Base-by-base conservation (phyloP, 2,329 filamentous ascomycete species). In the Microdochium bolleyi region DNA sequence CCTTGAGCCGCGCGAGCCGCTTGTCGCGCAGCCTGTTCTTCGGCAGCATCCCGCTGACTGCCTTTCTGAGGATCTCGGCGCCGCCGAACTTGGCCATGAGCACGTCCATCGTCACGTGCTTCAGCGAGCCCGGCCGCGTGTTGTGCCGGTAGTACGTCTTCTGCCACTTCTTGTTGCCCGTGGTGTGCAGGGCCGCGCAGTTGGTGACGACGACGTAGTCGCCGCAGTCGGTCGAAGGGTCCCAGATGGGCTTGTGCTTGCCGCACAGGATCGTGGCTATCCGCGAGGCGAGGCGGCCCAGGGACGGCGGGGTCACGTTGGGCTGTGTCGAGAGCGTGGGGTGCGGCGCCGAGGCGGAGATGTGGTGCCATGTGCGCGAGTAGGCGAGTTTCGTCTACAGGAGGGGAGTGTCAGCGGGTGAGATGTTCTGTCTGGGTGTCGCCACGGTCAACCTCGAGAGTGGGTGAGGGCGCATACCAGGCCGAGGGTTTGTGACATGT, bases 191-290 rank as follows among this genome's bases (percentile, higher is more conserved):
- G 49, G 92, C 85, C 41, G 87, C 82, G 76, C 94, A 97, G 69
- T 91, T 86, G 37, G 89, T 89, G 51, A 94, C 92, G 1, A 99
- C 92, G 13, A 99, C 92, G 71, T 99, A 99, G 82, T 99, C 94
- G 62, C 94, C 94, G 79, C 94, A 97, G 78, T 99, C 94, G 56
- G 92, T 96, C 22, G 91, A 96, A 1, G 94, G 94, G 73, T 97
- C 89, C 75, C 85, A 99, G 70, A 94, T 96, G 22, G 94, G 94
- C 75, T 99, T 99, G 80, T 99, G 88, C 79, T 99, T 99, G 74
- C 94, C 94, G 92, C 97, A 96, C 51, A 96, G 83, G 55, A 89
- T 78, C 52, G 86, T 77, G 56, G 92, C 92, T 70, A 96, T 96
- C 57, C 87, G 84, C 51, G 87, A 90, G 56, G 92, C 92, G 51